A percentile compares a stretch with the other conserved stretches of the same genome.
These are phyloP conservation scores for Neckera pumila DNA, from an alignment of 225 moss, liverwort and hornwort genomes.

Conservation along the genomic window DNA sequence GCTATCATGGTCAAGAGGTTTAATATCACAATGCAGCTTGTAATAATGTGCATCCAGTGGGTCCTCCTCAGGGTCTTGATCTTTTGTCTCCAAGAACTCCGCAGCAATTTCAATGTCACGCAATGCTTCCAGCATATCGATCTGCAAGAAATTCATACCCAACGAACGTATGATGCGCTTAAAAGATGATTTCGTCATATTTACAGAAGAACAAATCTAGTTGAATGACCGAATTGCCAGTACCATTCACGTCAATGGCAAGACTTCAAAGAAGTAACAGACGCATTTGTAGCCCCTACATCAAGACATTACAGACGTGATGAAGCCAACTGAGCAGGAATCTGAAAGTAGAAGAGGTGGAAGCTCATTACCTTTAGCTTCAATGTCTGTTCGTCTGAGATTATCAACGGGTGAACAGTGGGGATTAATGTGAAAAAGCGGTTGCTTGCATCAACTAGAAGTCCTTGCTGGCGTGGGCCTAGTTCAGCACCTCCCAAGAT, in stretches of 20 bases:
- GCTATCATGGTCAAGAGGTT: conserved; percentile 68
- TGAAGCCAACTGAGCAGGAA: neutral
- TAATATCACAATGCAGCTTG: conserved; percentile 70
- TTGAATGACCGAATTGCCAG: neutral
- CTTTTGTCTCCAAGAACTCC: conserved; percentile 50
- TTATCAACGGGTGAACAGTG: conserved; percentile 71
- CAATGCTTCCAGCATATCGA: conserved; percentile 91
- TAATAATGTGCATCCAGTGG: conserved; percentile 70
- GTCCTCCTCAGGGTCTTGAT: conserved; percentile 49
- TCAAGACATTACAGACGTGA: neutral
- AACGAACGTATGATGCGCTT: neutral
- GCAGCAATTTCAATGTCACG: conserved; percentile 97
- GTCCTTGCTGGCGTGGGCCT: conserved; percentile 46
- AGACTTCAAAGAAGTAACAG: neutral
- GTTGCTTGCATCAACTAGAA: conserved; percentile 90
- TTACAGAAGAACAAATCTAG: neutral
- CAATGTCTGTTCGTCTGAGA: conserved; percentile 43
- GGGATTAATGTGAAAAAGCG: conserved; percentile 96
- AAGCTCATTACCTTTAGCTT: conserved; percentile 64
- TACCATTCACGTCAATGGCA: neutral
- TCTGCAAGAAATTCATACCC: conserved; percentile 29
- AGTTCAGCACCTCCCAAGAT: conserved; percentile 35
- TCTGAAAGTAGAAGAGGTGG: neutral
- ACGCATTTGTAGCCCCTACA: neutral
- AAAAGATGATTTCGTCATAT: neutral